Evolutionary conservation across 768 basidiomycete species (phyloP).

Genomic region (Amanita brunnescens): DNA sequence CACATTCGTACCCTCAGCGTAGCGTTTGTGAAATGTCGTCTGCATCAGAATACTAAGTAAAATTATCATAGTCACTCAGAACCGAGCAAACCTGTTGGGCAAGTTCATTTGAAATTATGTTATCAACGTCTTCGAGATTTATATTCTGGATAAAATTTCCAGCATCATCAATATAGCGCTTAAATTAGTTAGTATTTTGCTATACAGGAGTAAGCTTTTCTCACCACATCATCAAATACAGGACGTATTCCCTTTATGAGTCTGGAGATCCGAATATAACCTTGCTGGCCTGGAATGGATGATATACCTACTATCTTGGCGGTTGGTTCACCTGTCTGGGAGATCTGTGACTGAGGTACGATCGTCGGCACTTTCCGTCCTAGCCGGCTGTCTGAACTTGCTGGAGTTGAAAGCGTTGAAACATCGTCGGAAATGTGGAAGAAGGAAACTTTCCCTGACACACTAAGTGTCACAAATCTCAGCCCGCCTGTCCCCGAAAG

Average conservation of each 20-base stretch:
- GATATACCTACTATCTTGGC: conserved; percentile 37
- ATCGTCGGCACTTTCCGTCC: conserved; percentile 42
- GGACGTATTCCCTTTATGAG: conserved; percentile 49
- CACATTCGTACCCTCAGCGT: conserved; percentile 53
- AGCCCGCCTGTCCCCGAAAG: conserved; percentile 16
- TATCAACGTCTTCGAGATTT: conserved; percentile 30
- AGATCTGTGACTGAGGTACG: conserved; percentile 41
- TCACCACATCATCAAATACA: conserved; percentile 50
- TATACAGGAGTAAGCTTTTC: conserved; percentile 18
- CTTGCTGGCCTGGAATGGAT: conserved; percentile 32
- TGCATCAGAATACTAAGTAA: conserved; percentile 12
- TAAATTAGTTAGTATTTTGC: conserved; percentile 10
- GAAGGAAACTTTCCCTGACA: conserved; percentile 51
- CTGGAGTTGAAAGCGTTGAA: conserved; percentile 26
- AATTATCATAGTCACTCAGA: neutral
- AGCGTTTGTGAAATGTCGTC: conserved; percentile 52
- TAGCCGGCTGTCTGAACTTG: conserved; percentile 29
- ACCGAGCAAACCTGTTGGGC: neutral
- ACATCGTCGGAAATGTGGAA: conserved; percentile 45
- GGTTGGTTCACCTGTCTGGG: conserved; percentile 27
- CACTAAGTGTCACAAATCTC: conserved; percentile 46
- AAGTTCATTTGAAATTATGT: neutral
- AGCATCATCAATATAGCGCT: conserved; percentile 49
- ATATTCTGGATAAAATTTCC: conserved; percentile 47
- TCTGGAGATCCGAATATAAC: conserved; percentile 43